Conservation (phyloP, 805 yeast genomes). For the Candida xyloterini region DNA sequence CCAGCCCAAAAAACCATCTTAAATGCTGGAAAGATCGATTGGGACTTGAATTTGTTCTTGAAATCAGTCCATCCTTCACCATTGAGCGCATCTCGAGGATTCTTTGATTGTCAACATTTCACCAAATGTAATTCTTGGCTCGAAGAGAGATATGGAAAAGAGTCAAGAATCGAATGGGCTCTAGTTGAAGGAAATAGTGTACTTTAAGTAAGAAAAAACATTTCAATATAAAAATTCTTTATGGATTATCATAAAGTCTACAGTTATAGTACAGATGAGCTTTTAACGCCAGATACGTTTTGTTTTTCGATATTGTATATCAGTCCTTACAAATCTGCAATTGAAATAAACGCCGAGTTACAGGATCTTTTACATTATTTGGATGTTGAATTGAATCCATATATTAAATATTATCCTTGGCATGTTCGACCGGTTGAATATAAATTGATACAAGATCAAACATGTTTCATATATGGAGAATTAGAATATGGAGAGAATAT, state of each 20-base stretch:
- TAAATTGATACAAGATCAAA: conserved; percentile 14
- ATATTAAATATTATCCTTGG: conserved; percentile 44
- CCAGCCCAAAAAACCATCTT: conserved; percentile 41
- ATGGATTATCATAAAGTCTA: conserved; percentile 14
- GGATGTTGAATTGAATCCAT: conserved; percentile 30
- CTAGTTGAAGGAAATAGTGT: conserved; percentile 18
- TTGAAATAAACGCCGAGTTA: conserved; percentile 18
- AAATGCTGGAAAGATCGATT: conserved; percentile 28
- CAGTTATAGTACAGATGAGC: conserved; percentile 12
- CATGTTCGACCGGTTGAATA: conserved; percentile 29
- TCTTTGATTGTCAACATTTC: conserved; percentile 76
- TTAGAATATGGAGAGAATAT: conserved; percentile 42
- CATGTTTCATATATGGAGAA: conserved; percentile 37
- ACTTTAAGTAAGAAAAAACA: conserved; percentile 1
- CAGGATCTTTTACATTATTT: conserved; percentile 21
- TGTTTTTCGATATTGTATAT: conserved; percentile 30
- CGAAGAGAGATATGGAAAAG: conserved; percentile 34
- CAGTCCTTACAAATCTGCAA: conserved; percentile 29
- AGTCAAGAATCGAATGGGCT: conserved; percentile 28
- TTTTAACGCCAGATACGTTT: conserved; percentile 16
- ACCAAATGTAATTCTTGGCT: conserved; percentile 78
- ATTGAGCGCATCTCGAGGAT: conserved; percentile 83
- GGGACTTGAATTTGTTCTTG: conserved; percentile 47
- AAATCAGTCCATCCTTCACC: conserved; percentile 94
- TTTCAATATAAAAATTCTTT: background rate